Conservation (phyloP, 345 rosid species). For the Ceriops decandra region DNA sequence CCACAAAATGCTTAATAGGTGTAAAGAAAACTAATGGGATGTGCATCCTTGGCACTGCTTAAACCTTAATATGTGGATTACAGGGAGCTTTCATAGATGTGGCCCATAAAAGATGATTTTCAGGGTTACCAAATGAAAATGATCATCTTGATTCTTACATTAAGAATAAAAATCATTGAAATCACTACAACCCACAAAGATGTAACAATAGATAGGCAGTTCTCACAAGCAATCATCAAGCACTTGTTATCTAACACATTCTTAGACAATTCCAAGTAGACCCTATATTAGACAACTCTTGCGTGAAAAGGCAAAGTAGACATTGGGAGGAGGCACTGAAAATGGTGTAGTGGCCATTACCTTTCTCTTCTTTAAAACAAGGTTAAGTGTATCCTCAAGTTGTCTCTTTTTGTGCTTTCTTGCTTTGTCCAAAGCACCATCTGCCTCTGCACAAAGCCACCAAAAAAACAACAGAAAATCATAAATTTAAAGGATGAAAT, state of each 20-base stretch:
- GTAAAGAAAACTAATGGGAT: no score
- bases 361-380: slow-evolving; percentile 88
- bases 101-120: no score
- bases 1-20: no score
- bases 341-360: slow-evolving; percentile 30
- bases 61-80: no score
- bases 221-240: background rate
- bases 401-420: slow-evolving; percentile 98
- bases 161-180: no score
- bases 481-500: background rate
- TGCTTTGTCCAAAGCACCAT: slow-evolving; percentile 99
- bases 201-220: no score
- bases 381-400: slow-evolving; percentile 93
- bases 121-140: no score
- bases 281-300: background rate
- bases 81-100: no score
- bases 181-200: no score
- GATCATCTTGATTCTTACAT: no score
- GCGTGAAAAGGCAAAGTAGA: background rate
- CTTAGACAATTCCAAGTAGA: slow-evolving; percentile 7
- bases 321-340: background rate
- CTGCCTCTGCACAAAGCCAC: slow-evolving; percentile 63
- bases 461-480: slow-evolving; percentile 14
- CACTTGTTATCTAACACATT: background rate
- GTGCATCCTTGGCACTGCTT: no score